Conservation (phyloP, 1,139 yeast species). For the Suhomyces terraborum region DNA sequence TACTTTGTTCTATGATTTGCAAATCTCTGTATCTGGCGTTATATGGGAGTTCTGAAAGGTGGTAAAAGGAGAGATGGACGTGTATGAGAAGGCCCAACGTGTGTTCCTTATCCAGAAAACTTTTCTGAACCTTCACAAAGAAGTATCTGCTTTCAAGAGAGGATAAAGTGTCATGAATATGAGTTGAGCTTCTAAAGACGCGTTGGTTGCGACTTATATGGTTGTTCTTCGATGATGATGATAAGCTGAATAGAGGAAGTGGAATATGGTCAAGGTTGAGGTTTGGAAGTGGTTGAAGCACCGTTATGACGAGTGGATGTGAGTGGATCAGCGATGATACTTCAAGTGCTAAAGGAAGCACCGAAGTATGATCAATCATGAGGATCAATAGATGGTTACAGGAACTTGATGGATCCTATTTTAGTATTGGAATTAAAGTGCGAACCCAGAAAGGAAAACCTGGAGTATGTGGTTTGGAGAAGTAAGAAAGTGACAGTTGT, state of each 20-base stretch:
- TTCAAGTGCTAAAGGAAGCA: slow-evolving; percentile 21
- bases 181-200: slow-evolving; percentile 14
- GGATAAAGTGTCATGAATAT: slow-evolving; percentile 12
- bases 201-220: slow-evolving; percentile 8
- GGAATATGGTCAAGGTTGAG: not conserved
- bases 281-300: slow-evolving; percentile 15
- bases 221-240: not conserved
- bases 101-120: slow-evolving; percentile 19
- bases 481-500: too few relatives aligned
- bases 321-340: slow-evolving; percentile 16
- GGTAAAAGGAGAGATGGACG: slow-evolving; percentile 19
- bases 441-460: too few relatives aligned
- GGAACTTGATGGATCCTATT: too few relatives aligned
- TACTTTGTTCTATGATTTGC: not conserved
- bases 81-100: slow-evolving; percentile 24
- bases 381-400: too few relatives aligned
- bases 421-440: not conserved
- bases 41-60: slow-evolving; percentile 19
- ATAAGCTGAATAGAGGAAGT: not conserved
- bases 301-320: slow-evolving; percentile 18
- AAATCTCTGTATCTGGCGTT: slow-evolving; percentile 16
- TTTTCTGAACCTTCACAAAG: slow-evolving; percentile 20
- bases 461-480: too few relatives aligned
- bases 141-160: slow-evolving; percentile 16
- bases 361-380: not conserved